These are phyloP conservation scores for Chamaenerion angustifolium DNA, from an alignment of 345 rosid genomes.

Conservation along the genomic window DNA sequence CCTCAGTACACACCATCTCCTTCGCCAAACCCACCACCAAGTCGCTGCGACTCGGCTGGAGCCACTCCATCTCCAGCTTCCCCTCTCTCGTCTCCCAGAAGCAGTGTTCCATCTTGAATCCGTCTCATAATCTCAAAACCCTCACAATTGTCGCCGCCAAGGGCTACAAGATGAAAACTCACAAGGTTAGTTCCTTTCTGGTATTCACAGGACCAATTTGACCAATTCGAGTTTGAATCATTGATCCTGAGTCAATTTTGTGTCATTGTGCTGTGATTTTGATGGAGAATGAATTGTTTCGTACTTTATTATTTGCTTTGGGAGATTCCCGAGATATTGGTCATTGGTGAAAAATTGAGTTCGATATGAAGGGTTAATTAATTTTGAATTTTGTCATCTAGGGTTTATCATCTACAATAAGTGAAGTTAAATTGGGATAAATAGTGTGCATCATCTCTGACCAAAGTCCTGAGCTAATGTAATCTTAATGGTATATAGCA, in stretches of 20 bases:
- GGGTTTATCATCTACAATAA: too few species aligned
- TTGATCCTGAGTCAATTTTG: background rate
- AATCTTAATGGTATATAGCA: too few species aligned
- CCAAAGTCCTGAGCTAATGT: too few species aligned
- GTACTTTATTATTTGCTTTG: background rate
- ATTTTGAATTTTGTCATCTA: constrained; percentile 3
- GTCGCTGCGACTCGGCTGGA: constrained; percentile 40
- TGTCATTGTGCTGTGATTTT: too few species aligned
- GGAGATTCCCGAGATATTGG: background rate
- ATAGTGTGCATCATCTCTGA: too few species aligned
- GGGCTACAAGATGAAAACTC: constrained; percentile 95
- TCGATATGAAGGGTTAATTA: constrained; percentile 1
- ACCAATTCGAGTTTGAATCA: background rate
- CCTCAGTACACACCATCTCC: constrained; percentile 26
- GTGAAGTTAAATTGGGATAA: too few species aligned
- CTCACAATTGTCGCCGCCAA: constrained; percentile 61
- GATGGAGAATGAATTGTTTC: background rate
- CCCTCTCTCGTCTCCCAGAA: constrained; percentile 21
- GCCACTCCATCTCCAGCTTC: constrained; percentile 34
- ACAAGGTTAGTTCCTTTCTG: constrained; percentile 39
- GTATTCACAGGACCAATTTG: background rate
- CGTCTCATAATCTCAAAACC: constrained; percentile 25
- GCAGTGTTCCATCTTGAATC: constrained; percentile 15
- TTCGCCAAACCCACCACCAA: constrained; percentile 16
- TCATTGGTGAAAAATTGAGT: background rate